phyloP scores from a whole-genome alignment of 768 basidiomycete genomes.

The Leccinum subtestaceum region DNA sequence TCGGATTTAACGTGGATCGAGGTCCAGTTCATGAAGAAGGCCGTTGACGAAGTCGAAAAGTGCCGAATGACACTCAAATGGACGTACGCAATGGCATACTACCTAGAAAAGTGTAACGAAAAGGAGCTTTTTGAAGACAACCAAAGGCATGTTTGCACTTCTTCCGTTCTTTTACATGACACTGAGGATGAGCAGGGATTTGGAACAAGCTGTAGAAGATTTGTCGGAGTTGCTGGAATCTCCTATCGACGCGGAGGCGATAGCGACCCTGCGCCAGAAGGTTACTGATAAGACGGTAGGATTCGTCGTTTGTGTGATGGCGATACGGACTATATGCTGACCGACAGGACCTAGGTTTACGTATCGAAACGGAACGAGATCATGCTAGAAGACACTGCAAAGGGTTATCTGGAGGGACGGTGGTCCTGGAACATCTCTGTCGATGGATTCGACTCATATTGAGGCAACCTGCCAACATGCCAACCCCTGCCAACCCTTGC shows the following conservation, averaged over 20 bases:
- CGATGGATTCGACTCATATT: conserved; percentile 62
- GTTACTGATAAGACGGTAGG: conserved; percentile 93
- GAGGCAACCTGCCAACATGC: not conserved
- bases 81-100: conserved; percentile 99
- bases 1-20: conserved; percentile 97
- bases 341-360: conserved; percentile 55
- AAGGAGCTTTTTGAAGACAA: conserved; percentile 98
- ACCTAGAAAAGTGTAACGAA: conserved; percentile 84
- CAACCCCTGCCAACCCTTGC: not conserved
- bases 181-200: conserved; percentile 51
- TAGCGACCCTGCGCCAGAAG: conserved; percentile 80
- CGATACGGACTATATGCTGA: not conserved
- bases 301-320: conserved; percentile 7
- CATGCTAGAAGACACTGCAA: conserved; percentile 90
- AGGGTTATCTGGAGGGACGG: conserved; percentile 80
- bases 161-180: not conserved
- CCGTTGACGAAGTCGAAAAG: conserved; percentile 86
- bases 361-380: conserved; percentile 98
- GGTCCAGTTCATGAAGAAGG: conserved; percentile 98
- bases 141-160: conserved; percentile 58
- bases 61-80: conserved; percentile 97
- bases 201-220: conserved; percentile 94
- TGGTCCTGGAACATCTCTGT: conserved; percentile 79
- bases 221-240: conserved; percentile 89
- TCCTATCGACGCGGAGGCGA: conserved; percentile 83